phyloP scores from a whole-genome alignment of 108 stramenopile species.

The Asterionellopsis glacialis region DNA sequence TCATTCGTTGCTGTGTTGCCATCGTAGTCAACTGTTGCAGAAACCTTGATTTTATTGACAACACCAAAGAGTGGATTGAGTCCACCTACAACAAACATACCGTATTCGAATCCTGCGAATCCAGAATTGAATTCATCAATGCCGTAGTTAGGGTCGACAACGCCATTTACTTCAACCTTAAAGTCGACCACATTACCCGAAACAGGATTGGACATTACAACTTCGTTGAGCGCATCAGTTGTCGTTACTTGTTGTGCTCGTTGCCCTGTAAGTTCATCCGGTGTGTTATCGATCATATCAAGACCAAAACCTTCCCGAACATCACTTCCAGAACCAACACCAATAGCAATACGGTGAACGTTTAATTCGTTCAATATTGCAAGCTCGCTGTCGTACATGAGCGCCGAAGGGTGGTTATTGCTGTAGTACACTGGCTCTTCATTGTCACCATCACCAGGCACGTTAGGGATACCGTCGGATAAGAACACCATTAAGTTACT shows the following conservation, averaged over 20 bases:
- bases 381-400: constrained; percentile 17
- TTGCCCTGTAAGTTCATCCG: too few relatives aligned
- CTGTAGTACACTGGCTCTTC: constrained; percentile 1
- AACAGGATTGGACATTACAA: not conserved
- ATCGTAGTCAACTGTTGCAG: constrained; percentile 1
- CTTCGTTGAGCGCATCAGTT: not conserved
- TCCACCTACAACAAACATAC: constrained; percentile 1
- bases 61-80: not conserved
- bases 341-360: constrained; percentile 22
- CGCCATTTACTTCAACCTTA: not conserved
- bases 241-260: not conserved
- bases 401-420: constrained; percentile 1
- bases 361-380: constrained; percentile 6
- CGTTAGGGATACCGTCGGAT: constrained; percentile 29
- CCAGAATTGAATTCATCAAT: not conserved
- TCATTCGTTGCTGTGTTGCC: too few relatives aligned
- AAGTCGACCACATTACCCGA: not conserved
- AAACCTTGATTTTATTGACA: not conserved
- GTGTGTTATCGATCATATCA: constrained; percentile 2
- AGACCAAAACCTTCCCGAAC: constrained; percentile 4
- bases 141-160: not conserved
- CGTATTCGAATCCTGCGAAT: not conserved
- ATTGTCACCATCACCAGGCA: constrained; percentile 28
- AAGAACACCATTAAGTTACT: constrained; percentile 31
- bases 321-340: constrained; percentile 25